phyloP scores from a whole-genome alignment of 192 early-diverging fungal species.

The Thamnidium elegans region DNA sequence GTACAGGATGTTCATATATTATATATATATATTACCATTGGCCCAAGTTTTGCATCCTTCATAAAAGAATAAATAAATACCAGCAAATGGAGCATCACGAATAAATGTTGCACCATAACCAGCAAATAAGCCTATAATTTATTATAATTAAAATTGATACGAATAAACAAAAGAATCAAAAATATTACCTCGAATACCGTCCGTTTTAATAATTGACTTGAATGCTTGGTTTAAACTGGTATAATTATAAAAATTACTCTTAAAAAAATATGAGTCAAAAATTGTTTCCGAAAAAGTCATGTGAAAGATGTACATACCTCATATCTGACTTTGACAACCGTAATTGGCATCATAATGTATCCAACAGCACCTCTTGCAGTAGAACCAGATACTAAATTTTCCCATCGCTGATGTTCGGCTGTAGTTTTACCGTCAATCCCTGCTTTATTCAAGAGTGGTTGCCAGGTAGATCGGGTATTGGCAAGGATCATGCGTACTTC shows the following conservation, averaged over 20 bases:
- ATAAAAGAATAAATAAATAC: constrained; percentile 87
- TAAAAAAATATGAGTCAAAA: not conserved
- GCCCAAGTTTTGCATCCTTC: constrained; percentile 67
- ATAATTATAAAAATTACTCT: constrained; percentile 86
- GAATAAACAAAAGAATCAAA: not conserved
- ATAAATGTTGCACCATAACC: constrained; percentile 86
- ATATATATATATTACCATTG: constrained; percentile 39
- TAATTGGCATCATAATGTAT: constrained; percentile 91
- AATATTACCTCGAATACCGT: constrained; percentile 60
- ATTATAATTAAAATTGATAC: not conserved
- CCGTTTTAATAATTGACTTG: constrained; percentile 60
- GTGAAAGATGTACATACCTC: constrained; percentile 51
- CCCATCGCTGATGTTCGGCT: constrained; percentile 48
- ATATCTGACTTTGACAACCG: constrained; percentile 87
- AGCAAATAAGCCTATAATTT: constrained; percentile 67
- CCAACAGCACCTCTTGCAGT: constrained; percentile 73
- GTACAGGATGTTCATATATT: not conserved
- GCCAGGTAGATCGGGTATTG: constrained; percentile 30
- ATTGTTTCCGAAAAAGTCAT: not conserved
- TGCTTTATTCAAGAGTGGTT: constrained; percentile 15
- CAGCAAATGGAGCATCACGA: constrained; percentile 88
- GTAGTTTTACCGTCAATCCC: constrained; percentile 2
- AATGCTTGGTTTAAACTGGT: constrained; percentile 65
- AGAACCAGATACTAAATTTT: constrained; percentile 71
- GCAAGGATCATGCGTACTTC: constrained; percentile 55